These are phyloP conservation scores for Hypoxylon sp. DNA, from an alignment of 2,329 filamentous ascomycete genomes.

Conservation along the genomic window DNA sequence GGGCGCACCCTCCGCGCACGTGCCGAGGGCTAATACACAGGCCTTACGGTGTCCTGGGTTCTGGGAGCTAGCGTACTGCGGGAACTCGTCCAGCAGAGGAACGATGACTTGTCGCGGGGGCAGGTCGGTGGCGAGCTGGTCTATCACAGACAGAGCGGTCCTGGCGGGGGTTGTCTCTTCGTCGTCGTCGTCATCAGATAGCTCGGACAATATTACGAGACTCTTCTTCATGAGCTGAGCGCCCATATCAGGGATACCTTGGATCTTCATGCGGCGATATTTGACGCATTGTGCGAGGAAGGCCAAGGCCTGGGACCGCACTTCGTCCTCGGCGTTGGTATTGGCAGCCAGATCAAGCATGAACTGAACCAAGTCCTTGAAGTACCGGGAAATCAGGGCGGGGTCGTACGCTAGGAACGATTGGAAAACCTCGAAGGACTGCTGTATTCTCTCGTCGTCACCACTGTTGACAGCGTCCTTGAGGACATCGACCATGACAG, in stretches of 20 bases:
- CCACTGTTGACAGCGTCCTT: conserved; percentile 84
- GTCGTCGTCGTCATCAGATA: conserved; percentile 83
- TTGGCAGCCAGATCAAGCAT: conserved; percentile 91
- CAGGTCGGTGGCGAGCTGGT: conserved; percentile 88
- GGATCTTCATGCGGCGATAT: conserved; percentile 95
- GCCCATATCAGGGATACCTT: conserved; percentile 86
- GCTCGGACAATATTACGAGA: conserved; percentile 90
- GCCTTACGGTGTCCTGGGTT: conserved; percentile 88
- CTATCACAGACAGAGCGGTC: conserved; percentile 87
- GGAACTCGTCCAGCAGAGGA: conserved; percentile 88
- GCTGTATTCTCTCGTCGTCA: conserved; percentile 90
- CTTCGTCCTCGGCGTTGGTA: conserved; percentile 84
- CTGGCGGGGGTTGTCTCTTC: conserved; percentile 89
- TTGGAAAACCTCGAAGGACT: conserved; percentile 97
- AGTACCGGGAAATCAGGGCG: conserved; percentile 84
- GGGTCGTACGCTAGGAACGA: conserved; percentile 92
- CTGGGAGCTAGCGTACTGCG: conserved; percentile 80
- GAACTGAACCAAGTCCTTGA: conserved; percentile 91
- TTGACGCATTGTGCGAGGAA: conserved; percentile 94
- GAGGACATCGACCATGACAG: conserved; percentile 89
- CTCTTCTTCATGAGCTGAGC: conserved; percentile 89
- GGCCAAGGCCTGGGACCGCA: conserved; percentile 88
- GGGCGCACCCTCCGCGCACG: conserved; percentile 95
- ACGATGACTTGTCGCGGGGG: conserved; percentile 96
- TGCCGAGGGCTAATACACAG: conserved; percentile 91